Evolutionary conservation across 768 basidiomycete genomes (phyloP).

Genomic region (Trichaptum fuscoviolaceum): DNA sequence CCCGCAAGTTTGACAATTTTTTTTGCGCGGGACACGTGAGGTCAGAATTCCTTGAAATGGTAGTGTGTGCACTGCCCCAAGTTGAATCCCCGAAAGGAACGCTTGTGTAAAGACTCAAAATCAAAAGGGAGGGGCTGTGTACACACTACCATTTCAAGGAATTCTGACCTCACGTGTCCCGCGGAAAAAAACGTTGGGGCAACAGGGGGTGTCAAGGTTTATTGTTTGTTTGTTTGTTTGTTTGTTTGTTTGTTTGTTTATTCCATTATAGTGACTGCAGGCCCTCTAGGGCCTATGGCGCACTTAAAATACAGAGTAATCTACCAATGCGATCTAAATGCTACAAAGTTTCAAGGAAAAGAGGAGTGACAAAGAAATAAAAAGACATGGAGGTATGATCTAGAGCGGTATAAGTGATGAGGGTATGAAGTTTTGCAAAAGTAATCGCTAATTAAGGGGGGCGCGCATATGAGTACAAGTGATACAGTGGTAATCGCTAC

Average conservation of each 20-base stretch:
- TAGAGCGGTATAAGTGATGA: neutral
- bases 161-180: no score
- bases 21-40: no score
- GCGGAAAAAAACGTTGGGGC: no score
- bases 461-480: neutral
- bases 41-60: no score
- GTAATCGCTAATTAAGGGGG: neutral
- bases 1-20: no score
- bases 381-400: neutral
- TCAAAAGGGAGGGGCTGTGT: no score
- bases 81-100: no score
- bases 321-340: neutral
- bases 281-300: neutral
- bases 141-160: no score
- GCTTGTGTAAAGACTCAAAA: no score
- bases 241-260: conserved; percentile 1
- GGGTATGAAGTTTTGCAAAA: neutral
- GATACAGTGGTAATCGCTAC: neutral
- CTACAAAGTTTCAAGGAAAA: neutral
- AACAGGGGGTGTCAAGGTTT: no score
- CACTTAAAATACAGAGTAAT: neutral
- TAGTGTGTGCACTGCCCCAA: no score
- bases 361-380: neutral
- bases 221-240: no score
- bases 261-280: conserved; percentile 1